Base-by-base conservation (phyloP, 768 basidiomycete genomes). In the Tephrocybe sp. region DNA sequence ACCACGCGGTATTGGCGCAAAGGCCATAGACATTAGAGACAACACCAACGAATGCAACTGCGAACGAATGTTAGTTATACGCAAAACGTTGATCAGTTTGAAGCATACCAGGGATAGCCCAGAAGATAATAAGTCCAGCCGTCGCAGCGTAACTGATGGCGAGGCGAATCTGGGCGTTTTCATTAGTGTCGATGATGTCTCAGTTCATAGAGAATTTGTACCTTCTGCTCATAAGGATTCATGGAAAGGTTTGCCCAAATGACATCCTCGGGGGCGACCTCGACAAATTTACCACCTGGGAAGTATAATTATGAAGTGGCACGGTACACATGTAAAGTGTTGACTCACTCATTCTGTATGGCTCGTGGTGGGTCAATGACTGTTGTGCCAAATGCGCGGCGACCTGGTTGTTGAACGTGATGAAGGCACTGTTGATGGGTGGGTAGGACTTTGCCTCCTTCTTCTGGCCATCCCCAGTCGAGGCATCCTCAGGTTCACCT, bases 321-420 rank as follows among this genome's bases (percentile, higher is more conserved):
- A 42, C 17, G 37, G 24, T 41, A 38, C 36, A 41, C 1, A 25
- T 17, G 23, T 8, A 15, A 21, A 42, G 15, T 36, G 28, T 28
- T 17, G 1, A 68, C 70, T 50, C 46, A 72, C 79, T 70, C 93
- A 98, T 97, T 14, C 81, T 73, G 59, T 90, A 91, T 21, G 92
- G 92, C 45, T 84, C 81, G 62, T 95, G 85, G 67, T 95, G 90
- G 5, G 82, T 72, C 36, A 95, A 70, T 3, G 75, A 73, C 68
- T 94, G 85, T 30, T 79, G 78, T 1, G 90, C 93, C 66, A 98
- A 73, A 68, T 98, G 94, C 15, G 95, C 94, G 2, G 90, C 88
- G 55, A 97, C 90, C 73, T 98, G 96, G 58, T 83, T 78, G 67
- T 93, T 84, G 78, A 98, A 98, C 18, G 89, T 86, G 53, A 98